Base-by-base conservation (phyloP, 371 early-diverging fungal genomes). In the Conidiobolus incongruus region DNA sequence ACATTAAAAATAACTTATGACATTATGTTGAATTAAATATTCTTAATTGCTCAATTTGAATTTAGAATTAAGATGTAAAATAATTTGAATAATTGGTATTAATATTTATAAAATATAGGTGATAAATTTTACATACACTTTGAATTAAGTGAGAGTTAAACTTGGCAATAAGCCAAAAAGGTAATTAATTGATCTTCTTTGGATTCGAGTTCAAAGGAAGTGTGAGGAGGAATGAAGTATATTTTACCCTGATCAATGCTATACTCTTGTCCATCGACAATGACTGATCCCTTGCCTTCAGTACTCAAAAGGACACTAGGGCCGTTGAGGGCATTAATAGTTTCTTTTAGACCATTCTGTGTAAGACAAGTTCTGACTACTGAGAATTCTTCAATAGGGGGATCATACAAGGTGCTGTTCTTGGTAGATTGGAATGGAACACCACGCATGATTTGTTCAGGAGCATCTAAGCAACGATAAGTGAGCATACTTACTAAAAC, bases 311-410 rank as follows among this genome's bases (percentile, higher is more conserved):
- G 36, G 16, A 92, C 62, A 49, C 80, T 79, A 2, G 95, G 95
- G 0, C 95, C 95, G 2, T 62, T 56, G 29, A 81, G 54, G 2
- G 71, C 66, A 2, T 56, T 47, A 24, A 69, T 58, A 0, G 47
- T 39, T 51, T 84, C 86, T 0, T 35, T 40, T 40, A 61, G 55
- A 5, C 52, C 54, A 1, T 47, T 53, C 17, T 47, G 47, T 7
- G 51, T 45, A 31, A 83, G 55, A 0, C 38, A 49, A 0, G 89
- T 81, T 26, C 68, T 56, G 7, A 80, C 52, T 30, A 95, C 78
- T 10, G 86, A 66, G 53, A 95, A 95, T 52, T 95, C 96, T 2
- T 81, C 81, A 49, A 96, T 90, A 10, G 96, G 96, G 26, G 96
- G 94, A 55, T 93, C 81, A 55, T 92, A 96, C 34, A 87, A 53